These are phyloP conservation scores for Periconia digitata DNA, from an alignment of 2,329 filamentous ascomycete genomes.

Conservation along the genomic window DNA sequence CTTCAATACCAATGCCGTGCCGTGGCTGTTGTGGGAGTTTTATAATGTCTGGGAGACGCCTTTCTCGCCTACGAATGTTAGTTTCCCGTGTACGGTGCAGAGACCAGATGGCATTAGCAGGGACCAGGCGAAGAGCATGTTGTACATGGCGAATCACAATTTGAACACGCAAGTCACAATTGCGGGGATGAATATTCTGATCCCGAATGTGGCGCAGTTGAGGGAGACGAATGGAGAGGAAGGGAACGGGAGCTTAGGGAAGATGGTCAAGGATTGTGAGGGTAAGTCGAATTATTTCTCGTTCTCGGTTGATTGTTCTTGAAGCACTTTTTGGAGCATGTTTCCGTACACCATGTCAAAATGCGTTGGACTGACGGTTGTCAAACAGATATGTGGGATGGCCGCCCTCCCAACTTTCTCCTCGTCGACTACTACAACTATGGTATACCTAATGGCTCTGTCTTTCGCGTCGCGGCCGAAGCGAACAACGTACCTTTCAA, in stretches of 20 bases:
- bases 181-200: slow-evolving; percentile 29
- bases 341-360: slow-evolving; percentile 8
- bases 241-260: slow-evolving; percentile 37
- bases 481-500: slow-evolving; percentile 75
- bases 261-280: slow-evolving; percentile 35
- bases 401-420: slow-evolving; percentile 44
- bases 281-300: slow-evolving; percentile 25
- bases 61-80: slow-evolving; percentile 69
- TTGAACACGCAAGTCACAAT: slow-evolving; percentile 77
- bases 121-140: slow-evolving; percentile 56
- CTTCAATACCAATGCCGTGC: slow-evolving; percentile 75
- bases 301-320: no score
- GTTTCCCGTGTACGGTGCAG: slow-evolving; percentile 78
- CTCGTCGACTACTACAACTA: slow-evolving; percentile 46
- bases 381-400: slow-evolving; percentile 30
- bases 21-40: slow-evolving; percentile 88
- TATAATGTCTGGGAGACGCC: slow-evolving; percentile 90
- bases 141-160: slow-evolving; percentile 93
- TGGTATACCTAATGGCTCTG: slow-evolving; percentile 39
- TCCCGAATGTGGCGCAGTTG: slow-evolving; percentile 40
- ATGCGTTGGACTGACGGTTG: no score
- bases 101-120: slow-evolving; percentile 68
- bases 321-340: neutral
- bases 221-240: slow-evolving; percentile 39
- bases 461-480: slow-evolving; percentile 43